Evolutionary conservation across 352 stramenopile species (phyloP), one percentile per base, ranked within the genome.

Genomic region (Pythium scleroteichum): DNA sequence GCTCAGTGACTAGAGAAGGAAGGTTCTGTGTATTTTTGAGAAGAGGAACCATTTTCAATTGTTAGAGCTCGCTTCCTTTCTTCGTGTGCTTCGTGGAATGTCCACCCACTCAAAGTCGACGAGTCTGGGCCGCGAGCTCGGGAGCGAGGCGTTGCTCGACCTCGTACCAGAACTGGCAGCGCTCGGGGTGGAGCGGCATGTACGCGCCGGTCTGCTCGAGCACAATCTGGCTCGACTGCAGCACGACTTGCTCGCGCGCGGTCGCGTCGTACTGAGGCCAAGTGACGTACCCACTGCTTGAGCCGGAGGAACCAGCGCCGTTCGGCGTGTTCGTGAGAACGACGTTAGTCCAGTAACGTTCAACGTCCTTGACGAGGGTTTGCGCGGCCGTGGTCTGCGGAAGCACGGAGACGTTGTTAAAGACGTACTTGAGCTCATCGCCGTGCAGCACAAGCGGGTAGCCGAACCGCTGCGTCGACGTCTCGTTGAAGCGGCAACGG

Each of bases 1-100:
- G 76, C 78, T 17, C 46, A 53, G 14, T 53, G 39, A 40, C 29
- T n/a, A n/a, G n/a, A n/a, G n/a, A n/a, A n/a, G n/a, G n/a, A n/a
- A n/a, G n/a, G n/a, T n/a, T n/a, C n/a, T n/a, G n/a, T n/a, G n/a
- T n/a, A n/a, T n/a, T n/a, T n/a, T n/a, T n/a, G n/a, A n/a, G n/a
- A n/a, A n/a, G n/a, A n/a, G n/a, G n/a, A n/a, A n/a, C n/a, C n/a
- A n/a, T n/a, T n/a, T n/a, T n/a, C n/a, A n/a, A n/a, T n/a, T n/a
- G n/a, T n/a, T n/a, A n/a, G n/a, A n/a, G n/a, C n/a, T n/a, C n/a
- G n/a, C n/a, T n/a, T n/a, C n/a, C n/a, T n/a, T n/a, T n/a, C n/a
- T n/a, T n/a, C n/a, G n/a, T n/a, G n/a, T n/a, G n/a, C n/a, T n/a
- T n/a, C n/a, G n/a, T n/a, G n/a, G n/a, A n/a, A n/a, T n/a, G n/a